Evolutionary conservation across 2,329 filamentous ascomycete species (phyloP), one percentile per base, ranked within the genome.

Genomic region (Cercospora sp.): DNA sequence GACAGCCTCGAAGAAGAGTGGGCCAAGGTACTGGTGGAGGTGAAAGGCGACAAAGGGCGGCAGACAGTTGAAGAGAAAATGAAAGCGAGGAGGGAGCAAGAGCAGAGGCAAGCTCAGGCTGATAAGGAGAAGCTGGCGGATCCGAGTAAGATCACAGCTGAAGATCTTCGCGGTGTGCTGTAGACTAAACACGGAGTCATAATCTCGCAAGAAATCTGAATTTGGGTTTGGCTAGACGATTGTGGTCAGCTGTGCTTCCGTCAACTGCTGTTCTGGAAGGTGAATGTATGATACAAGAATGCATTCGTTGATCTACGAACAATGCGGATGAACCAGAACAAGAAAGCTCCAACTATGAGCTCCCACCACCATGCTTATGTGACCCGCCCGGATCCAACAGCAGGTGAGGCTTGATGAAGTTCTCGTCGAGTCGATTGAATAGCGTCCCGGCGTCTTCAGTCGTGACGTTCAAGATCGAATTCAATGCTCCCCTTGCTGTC

Each of bases 341-440:
- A 21, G 21, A 21, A 55, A 43, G 16, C 24, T 32, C 43, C 61
- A 55, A 57, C 32, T 45, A 65, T 24, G 53, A 60, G 34, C 63
- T 24, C 21, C 63, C 57, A 16, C 63, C 57, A 37, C 57, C 63
- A n/a, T 67, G 57, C 40, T 70, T 72, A 32, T 66, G 66, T 6
- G 69, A 68, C 21, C 73, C 74, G n/a, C 75, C 73, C 0, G 80
- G 91, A 80, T 97, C 94, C 21, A 98, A 85, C 72, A 98, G 80
- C 65, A 98, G 81, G 77, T 90, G 92, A 18, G 94, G 94, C 84
- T 98, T 98, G 80, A 98, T 94, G 79, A 93, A 97, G 69, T 94
- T 93, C 80, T 99, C 95, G 79, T 99, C 95, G 69, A 99, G 83
- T 81, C 97, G 94, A 73, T 89, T 90, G 80, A 99, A 97, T 81